Base-by-base conservation (phyloP, 768 basidiomycete species). In the Rhizopogon roseolus region DNA sequence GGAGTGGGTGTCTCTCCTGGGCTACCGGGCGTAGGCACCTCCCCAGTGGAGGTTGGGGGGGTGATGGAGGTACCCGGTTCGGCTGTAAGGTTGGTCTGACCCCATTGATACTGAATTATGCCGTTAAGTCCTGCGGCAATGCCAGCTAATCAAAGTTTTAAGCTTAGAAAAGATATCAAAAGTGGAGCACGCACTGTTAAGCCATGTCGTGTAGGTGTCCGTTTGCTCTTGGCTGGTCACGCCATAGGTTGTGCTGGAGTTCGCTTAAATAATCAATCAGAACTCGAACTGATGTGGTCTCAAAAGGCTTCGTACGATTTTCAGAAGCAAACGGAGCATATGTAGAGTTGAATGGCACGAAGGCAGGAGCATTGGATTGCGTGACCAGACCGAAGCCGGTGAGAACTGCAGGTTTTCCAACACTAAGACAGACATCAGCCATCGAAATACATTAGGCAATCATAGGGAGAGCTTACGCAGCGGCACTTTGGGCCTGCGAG, bases 331-430 rank as follows among this genome's bases (percentile, higher is more conserved):
- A 76, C n/a, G 77, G 77, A 64, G 54, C 69, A 54, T 52, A 67
- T 48, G 78, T 73, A 37, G 67, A 65, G 61, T 87, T 83, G 72
- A 87, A 88, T 1, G 85, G 84, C 6, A 83, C 81, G 53, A 83
- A 88, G 57, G 66, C 63, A 16, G 75, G 70, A 0, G 77, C 64
- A 66, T 81, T 84, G 37, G 62, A 52, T 56, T 80, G 76, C 0
- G 84, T 82, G 19, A 88, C 82, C 43, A 88, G 70, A 71, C 86
- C 86, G 49, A 87, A 84, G 1, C 71, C 79, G 34, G 74, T 78
- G 34, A 85, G 63, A 4, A 73, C 59, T 9, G 76, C 62, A 4
- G 86, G 86, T 60, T 86, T 87, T 25, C 74, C 72, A 29, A 76
- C 73, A 29, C 84, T 85, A 40, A 29, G 6, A 19, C 19, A 40